phyloP scores from a whole-genome alignment of 2,329 filamentous ascomycete species.

The Huntiella omanensis region DNA sequence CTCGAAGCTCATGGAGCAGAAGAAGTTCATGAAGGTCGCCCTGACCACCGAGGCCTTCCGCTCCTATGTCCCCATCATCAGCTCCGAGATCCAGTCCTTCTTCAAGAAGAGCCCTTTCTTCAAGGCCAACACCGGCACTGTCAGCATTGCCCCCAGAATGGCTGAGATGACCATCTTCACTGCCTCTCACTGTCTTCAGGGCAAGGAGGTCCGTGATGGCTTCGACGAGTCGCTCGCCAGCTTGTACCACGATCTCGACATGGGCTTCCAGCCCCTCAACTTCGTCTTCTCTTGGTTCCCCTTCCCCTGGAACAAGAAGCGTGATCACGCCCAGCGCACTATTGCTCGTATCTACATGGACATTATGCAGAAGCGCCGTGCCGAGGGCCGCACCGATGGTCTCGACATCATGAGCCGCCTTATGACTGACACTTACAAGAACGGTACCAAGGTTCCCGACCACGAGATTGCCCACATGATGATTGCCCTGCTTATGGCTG shows the following conservation, averaged over 20 bases:
- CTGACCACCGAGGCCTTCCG: slow-evolving; percentile 58
- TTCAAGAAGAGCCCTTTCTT: slow-evolving; percentile 48
- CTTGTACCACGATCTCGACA: slow-evolving; percentile 75
- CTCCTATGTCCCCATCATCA: slow-evolving; percentile 61
- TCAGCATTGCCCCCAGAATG: slow-evolving; percentile 58
- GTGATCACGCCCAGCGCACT: slow-evolving; percentile 61
- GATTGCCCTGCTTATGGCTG: slow-evolving; percentile 84
- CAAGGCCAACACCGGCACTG: slow-evolving; percentile 46
- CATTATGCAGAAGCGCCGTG: slow-evolving; percentile 56
- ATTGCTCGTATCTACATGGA: slow-evolving; percentile 69
- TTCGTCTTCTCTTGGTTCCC: slow-evolving; percentile 81
- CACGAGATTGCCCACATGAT: slow-evolving; percentile 81
- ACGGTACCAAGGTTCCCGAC: slow-evolving; percentile 60
- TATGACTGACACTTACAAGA: slow-evolving; percentile 72
- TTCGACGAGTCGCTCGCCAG: slow-evolving; percentile 67
- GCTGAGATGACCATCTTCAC: slow-evolving; percentile 82
- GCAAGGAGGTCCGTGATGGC: slow-evolving; percentile 59
- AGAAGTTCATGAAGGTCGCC: slow-evolving; percentile 79
- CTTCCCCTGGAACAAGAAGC: slow-evolving; percentile 69
- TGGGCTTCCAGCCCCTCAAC: slow-evolving; percentile 78
- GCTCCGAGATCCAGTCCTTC: slow-evolving; percentile 54
- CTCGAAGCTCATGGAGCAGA: slow-evolving; percentile 87
- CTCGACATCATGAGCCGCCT: slow-evolving; percentile 81
- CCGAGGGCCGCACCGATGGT: slow-evolving; percentile 28
- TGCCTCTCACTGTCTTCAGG: slow-evolving; percentile 69